Evolutionary conservation across 2,329 filamentous ascomycete genomes (phyloP), one percentile per base, ranked within the genome.

Genomic region (Botryotinia calthae): DNA sequence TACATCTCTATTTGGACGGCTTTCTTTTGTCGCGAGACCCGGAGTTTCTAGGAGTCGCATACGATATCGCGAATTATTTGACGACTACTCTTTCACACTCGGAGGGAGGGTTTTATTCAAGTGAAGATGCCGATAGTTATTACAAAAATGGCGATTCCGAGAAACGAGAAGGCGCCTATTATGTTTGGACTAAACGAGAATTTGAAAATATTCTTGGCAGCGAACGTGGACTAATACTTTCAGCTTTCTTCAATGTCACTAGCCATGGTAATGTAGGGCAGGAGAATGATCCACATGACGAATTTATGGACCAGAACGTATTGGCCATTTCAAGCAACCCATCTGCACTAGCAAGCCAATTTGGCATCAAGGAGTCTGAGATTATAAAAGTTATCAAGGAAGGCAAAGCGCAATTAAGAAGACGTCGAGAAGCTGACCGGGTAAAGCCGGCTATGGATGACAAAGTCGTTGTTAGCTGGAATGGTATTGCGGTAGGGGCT

Each of bases 281-380:
- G 5, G 88, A 91, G 72, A 90, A 95, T 77, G 96, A 99, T 79
- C 91, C 93, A 0, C 93, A 97, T 78, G 95, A 98, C 80, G 95
- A 98, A 79, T 95, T 98, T 74, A 91, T 97, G 79, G 94, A 95
- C 78, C 94, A 97, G 80, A 99, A 98, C 79, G 94, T 97, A 8
- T 83, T 98, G 2, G 89, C 90, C 54, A 87, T 97, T 40, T 88
- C 88, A 51, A 89, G 87, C 74, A 92, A 90, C 0, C 86, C 90
- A 0, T 85, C 87, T 31, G 89, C 91, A 64, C 85, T 99, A 12
- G 91, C 91, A 22, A 88, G 88, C 72, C 91, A 96, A 77, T 92
- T 97, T 77, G 90, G 89, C 1, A 85, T 95, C 22, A 86, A 90
- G 0, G 88, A 90, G 72, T 86, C 89, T 0, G 91, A 94, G 74